Percentiles rank a stretch among this genome's conserved stretches.
Conservation (phyloP, 257 asterid genomes). For the Gentiana macrophylla region DNA sequence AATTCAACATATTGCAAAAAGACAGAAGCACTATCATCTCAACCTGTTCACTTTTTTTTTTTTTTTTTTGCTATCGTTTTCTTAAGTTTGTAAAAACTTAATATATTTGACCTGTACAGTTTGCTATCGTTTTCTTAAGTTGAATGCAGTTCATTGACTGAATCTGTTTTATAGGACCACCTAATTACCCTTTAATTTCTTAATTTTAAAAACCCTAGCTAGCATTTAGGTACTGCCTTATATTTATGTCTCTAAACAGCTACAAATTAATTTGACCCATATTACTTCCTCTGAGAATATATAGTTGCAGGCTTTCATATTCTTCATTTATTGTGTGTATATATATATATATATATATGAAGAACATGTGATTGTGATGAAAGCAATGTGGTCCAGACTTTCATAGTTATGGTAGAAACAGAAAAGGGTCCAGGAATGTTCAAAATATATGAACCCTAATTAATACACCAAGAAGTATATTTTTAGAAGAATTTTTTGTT, state of each 20-base stretch:
- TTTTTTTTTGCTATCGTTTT: too few relatives aligned
- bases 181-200: too few relatives aligned
- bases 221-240: neutral
- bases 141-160: conserved; percentile 14
- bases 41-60: too few relatives aligned
- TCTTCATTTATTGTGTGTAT: neutral
- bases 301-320: too few relatives aligned
- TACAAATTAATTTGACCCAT: neutral
- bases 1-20: too few relatives aligned
- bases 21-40: too few relatives aligned
- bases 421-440: conserved; percentile 3
- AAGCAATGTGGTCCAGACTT: conserved; percentile 1
- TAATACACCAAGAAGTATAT: too few relatives aligned
- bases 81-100: too few relatives aligned
- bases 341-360: neutral
- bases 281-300: too few relatives aligned
- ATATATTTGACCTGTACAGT: neutral
- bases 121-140: conserved; percentile 2
- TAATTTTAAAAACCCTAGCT: too few relatives aligned
- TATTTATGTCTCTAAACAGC: neutral
- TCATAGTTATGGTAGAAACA: neutral
- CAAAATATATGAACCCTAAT: neutral
- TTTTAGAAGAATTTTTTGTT: neutral
- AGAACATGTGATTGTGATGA: neutral
- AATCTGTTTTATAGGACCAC: conserved; percentile 12